Percentiles rank a stretch among this genome's conserved stretches.
Conservation (phyloP, 2,329 filamentous ascomycete species). For the Diaporthe sp. region DNA sequence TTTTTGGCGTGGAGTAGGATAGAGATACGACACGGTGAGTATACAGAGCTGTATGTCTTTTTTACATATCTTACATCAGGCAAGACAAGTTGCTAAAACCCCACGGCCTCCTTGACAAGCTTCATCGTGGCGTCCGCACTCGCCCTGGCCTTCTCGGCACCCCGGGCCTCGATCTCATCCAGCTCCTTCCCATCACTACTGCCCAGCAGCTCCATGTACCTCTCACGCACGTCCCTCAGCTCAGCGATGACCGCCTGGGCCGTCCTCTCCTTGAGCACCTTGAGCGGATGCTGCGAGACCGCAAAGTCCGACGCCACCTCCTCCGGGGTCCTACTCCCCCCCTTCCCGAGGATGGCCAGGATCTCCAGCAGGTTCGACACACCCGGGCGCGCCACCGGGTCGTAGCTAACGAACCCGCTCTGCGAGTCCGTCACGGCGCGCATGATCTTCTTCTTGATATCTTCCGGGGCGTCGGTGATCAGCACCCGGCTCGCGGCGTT, state of each 20-base stretch:
- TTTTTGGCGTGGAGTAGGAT: neutral
- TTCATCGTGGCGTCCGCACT: conserved; percentile 73
- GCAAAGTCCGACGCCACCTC: conserved; percentile 57
- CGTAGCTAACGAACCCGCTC: conserved; percentile 75
- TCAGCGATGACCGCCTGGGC: conserved; percentile 67
- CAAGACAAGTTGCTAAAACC: conserved; percentile 52
- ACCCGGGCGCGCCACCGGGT: conserved; percentile 78
- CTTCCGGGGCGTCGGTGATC: conserved; percentile 77
- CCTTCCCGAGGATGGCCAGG: conserved; percentile 72
- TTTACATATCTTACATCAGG: conserved; percentile 2
- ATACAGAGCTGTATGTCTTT: neutral
- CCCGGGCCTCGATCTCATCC: conserved; percentile 69
- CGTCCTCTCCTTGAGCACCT: conserved; percentile 65
- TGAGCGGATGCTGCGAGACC: conserved; percentile 51
- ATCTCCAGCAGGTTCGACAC: conserved; percentile 91
- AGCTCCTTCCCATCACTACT: conserved; percentile 64
- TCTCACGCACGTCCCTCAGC: conserved; percentile 63
- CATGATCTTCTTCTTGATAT: conserved; percentile 79
- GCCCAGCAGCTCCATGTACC: conserved; percentile 56
- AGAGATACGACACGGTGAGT: neutral
- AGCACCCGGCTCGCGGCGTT: conserved; percentile 83
- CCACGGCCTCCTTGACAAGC: conserved; percentile 65
- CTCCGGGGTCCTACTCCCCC: conserved; percentile 51
- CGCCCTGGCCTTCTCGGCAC: conserved; percentile 70
- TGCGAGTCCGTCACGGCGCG: conserved; percentile 81